A percentile compares a stretch with the other conserved stretches of the same genome.
Evolutionary conservation across 2,329 filamentous ascomycete species (phyloP).

Genomic region (Colletotrichum liaoningense): DNA sequence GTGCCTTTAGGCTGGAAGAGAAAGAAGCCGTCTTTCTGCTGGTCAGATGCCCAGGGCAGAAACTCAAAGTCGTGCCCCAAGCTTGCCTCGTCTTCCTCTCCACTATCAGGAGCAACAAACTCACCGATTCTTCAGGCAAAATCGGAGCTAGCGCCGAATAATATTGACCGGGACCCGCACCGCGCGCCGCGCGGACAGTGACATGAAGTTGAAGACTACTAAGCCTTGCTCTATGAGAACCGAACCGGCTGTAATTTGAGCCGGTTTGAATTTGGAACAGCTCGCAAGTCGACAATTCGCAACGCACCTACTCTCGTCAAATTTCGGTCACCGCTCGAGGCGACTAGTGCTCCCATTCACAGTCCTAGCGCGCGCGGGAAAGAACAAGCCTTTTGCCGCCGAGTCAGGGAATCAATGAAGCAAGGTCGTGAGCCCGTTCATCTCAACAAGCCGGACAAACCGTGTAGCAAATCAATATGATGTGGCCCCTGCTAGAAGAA

Average conservation of each 20-base stretch:
- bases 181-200: not conserved
- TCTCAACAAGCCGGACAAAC: not conserved
- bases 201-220: not conserved
- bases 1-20: not conserved
- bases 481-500: not conserved
- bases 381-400: not conserved
- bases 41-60: not conserved
- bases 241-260: too few relatives aligned
- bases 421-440: not conserved
- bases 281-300: too few relatives aligned
- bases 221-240: not conserved
- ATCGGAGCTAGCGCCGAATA: not conserved
- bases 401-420: not conserved
- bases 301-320: not conserved
- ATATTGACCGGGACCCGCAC: not conserved
- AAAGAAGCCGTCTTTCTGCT: not conserved
- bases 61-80: not conserved
- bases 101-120: not conserved
- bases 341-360: not conserved
- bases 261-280: too few relatives aligned
- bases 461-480: not conserved
- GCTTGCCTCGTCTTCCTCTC: not conserved
- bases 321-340: not conserved
- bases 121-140: not conserved
- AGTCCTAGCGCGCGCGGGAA: not conserved